Conservation (phyloP, 768 basidiomycete genomes). For the Podaxis sp. region DNA sequence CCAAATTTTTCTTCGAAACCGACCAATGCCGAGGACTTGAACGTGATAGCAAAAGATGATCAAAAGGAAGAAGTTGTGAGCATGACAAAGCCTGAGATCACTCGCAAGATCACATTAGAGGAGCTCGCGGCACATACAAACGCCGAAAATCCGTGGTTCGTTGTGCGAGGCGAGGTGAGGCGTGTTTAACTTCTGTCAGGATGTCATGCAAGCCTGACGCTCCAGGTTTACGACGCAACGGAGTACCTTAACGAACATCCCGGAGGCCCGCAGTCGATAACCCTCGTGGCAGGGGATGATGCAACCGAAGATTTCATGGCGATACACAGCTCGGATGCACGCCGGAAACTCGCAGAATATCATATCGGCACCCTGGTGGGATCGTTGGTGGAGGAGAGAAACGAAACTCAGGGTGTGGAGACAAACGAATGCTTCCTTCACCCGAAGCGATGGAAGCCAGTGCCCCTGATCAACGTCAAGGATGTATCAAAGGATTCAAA, state of each 20-base stretch:
- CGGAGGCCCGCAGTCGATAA: conserved; percentile 56
- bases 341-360: conserved; percentile 44
- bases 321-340: conserved; percentile 57
- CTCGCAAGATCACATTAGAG: conserved; percentile 40
- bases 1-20: conserved; percentile 34
- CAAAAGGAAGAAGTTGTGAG: conserved; percentile 19
- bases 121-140: conserved; percentile 41
- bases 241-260: conserved; percentile 56
- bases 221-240: conserved; percentile 52
- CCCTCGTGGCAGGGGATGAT: conserved; percentile 56
- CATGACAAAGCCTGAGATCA: conserved; percentile 48
- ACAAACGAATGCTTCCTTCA: conserved; percentile 33
- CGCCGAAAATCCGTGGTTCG: conserved; percentile 46
- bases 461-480: conserved; percentile 35
- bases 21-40: neutral
- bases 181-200: neutral
- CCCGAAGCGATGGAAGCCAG: conserved; percentile 48
- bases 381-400: neutral
- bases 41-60: neutral
- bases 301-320: conserved; percentile 65
- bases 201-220: neutral
- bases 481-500: conserved; percentile 48
- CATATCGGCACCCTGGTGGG: conserved; percentile 51
- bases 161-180: conserved; percentile 46
- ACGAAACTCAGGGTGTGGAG: conserved; percentile 14